Conservation (phyloP, 2,329 filamentous ascomycete species). For the Colletotrichum sansevieriae region DNA sequence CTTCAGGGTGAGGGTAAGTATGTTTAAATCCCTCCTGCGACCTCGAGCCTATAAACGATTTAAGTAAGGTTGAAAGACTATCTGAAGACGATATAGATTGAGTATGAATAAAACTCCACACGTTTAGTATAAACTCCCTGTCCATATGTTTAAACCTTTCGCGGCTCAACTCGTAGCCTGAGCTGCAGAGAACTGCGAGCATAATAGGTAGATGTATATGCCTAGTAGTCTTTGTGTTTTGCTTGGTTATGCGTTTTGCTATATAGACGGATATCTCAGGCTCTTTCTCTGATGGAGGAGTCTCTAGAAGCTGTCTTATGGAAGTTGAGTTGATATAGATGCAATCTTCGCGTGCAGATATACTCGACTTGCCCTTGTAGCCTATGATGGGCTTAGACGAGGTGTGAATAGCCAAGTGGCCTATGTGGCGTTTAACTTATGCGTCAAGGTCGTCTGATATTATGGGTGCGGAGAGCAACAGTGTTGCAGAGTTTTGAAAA, state of each 20-base stretch:
- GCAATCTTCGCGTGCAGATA: not conserved
- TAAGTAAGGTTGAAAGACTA: not conserved
- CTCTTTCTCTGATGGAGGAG: not conserved
- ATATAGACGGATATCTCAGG: not conserved
- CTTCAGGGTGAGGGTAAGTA: not conserved
- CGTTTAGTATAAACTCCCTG: not conserved
- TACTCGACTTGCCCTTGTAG: not conserved
- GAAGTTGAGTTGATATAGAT: not conserved
- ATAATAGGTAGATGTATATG: not conserved
- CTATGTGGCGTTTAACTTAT: not conserved
- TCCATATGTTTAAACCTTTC: not conserved
- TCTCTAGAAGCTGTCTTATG: not conserved
- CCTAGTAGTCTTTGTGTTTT: not conserved
- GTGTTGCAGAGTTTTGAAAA: not conserved
- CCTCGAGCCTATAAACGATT: not conserved
- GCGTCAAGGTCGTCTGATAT: fast-evolving
- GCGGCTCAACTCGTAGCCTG: not conserved
- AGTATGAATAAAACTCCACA: not conserved
- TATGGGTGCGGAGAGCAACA: not conserved
- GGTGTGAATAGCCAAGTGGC: not conserved
- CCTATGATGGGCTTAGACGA: not conserved
- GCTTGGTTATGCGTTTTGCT: not conserved
- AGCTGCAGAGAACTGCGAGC: not conserved
- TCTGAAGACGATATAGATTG: not conserved
- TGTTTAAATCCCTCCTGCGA: not conserved